These are phyloP conservation scores for Collybiopsis confluens DNA, from an alignment of 768 basidiomycete species.

Conservation along the genomic window DNA sequence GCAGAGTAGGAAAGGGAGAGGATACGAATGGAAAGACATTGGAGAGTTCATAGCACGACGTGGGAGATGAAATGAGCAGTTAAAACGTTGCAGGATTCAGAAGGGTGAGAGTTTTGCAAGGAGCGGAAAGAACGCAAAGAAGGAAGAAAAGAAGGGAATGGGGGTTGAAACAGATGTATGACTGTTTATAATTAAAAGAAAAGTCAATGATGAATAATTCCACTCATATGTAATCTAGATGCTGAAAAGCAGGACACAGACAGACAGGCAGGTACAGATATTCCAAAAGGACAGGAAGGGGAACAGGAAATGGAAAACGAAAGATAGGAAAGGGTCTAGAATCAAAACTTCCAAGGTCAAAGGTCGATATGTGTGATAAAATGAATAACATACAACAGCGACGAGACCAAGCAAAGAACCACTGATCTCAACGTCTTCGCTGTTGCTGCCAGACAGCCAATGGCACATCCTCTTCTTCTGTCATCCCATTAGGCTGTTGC, in stretches of 20 bases:
- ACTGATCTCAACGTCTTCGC: slow-evolving; percentile 44
- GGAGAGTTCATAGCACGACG: no score
- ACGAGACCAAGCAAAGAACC: no score
- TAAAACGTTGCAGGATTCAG: no score
- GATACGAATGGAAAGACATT: no score
- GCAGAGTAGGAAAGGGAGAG: no score
- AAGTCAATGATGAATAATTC: slow-evolving; percentile 7
- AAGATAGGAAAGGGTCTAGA: no score
- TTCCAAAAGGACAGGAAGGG: no score
- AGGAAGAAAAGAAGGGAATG: neutral
- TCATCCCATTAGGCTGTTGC: slow-evolving; percentile 21
- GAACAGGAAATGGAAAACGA: neutral
- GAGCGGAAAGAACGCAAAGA: neutral
- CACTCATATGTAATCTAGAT: slow-evolving; percentile 21
- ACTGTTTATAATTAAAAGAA: neutral
- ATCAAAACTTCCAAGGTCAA: no score
- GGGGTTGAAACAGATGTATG: no score
- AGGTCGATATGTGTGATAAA: neutral
- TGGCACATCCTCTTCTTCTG: slow-evolving; percentile 78
- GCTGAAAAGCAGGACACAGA: slow-evolving; percentile 10
- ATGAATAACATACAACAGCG: neutral
- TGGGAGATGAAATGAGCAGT: no score
- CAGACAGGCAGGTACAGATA: no score
- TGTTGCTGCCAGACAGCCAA: slow-evolving; percentile 79
- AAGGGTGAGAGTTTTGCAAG: no score